Conservation (phyloP, 2,329 filamentous ascomycete genomes). For the Pseudogymnoascus sp. region DNA sequence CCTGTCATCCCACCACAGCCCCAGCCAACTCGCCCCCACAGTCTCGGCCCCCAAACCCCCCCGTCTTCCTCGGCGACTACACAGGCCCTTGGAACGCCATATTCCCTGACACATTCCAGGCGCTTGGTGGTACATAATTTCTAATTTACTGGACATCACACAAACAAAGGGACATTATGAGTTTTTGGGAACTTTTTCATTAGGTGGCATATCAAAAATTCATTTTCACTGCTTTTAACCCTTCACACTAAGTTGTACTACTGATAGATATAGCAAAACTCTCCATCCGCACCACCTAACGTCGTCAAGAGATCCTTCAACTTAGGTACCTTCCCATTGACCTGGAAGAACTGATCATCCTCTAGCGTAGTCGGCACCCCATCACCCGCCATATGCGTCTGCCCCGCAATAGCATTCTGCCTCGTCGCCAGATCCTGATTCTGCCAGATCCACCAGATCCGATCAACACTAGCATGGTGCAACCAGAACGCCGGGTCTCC, state of each 20-base stretch:
- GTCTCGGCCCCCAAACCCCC: constrained; percentile 15
- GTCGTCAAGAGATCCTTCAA: background rate
- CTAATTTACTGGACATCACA: background rate
- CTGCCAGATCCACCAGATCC: constrained; percentile 44
- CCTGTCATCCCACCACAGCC: background rate
- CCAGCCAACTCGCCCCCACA: background rate
- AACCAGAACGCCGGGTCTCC: constrained; percentile 41
- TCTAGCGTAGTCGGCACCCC: constrained; percentile 14
- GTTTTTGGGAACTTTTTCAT: background rate
- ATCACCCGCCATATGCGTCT: background rate
- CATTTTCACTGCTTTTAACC: background rate
- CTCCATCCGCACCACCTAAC: constrained; percentile 11
- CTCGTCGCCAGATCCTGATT: constrained; percentile 35
- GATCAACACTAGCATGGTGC: constrained; percentile 41
- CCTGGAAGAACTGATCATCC: background rate
- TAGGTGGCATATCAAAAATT: background rate
- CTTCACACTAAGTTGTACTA: background rate
- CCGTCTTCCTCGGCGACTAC: constrained; percentile 17
- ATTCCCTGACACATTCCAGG: too few relatives aligned
- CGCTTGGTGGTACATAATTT: background rate
- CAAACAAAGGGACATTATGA: background rate
- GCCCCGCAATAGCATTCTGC: constrained; percentile 26
- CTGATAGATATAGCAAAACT: constrained; percentile 3
- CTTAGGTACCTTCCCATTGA: background rate
- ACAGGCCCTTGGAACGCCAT: background rate